Evolutionary conservation across 306 rosid genomes (phyloP), one percentile per base, ranked within the genome.

Genomic region (Pyrus bretschneideri): DNA sequence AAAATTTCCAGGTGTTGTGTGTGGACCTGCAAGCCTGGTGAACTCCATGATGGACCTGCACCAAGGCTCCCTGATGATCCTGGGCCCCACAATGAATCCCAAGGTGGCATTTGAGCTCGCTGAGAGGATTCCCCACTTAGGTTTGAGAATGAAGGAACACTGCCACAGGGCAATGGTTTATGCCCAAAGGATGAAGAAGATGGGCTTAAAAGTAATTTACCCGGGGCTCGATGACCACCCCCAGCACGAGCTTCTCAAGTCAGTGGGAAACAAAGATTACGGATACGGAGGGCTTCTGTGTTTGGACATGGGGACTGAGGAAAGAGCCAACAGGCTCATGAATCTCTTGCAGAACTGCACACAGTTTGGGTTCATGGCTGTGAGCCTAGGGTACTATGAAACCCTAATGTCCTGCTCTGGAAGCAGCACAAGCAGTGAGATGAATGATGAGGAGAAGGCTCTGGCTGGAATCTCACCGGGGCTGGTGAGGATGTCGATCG

Each of bases 361-460:
- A 0, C 97, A 91, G 52, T 95, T 95, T 31, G 99, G 97, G 4
- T 82, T 90, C 87, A 90, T 95, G 92, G 99, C 99, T 0, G 97
- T 95, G 40, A 95, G 97, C 76, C 51, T 95, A 66, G 97, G 99
- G 1, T 95, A 89, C 74, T 95, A 90, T 14, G 99, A 95, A 77
- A 95, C 97, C 15, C 96, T 95, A 1, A 95, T 95, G 97, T 95
- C 97, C 0, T 89, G 96, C 69, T 95, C 99, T 1, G 96, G 99
- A 0, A 92, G 93, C 19, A 95, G 97, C 81, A 95, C 99, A 0
- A 95, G 99, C 69, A 95, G 97, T 55, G 97, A 92, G 82, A 2
- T 95, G 84, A 91, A 3, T 27, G 3, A 66, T 1, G 85, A 89
- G 88, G 99, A 95, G 73, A 83, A 81, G 78, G 74, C 40, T 0